Evolutionary conservation across 2,329 filamentous ascomycete genomes (phyloP), one percentile per base, ranked within the genome.

Genomic region (Ophiostoma novo-ulmi): DNA sequence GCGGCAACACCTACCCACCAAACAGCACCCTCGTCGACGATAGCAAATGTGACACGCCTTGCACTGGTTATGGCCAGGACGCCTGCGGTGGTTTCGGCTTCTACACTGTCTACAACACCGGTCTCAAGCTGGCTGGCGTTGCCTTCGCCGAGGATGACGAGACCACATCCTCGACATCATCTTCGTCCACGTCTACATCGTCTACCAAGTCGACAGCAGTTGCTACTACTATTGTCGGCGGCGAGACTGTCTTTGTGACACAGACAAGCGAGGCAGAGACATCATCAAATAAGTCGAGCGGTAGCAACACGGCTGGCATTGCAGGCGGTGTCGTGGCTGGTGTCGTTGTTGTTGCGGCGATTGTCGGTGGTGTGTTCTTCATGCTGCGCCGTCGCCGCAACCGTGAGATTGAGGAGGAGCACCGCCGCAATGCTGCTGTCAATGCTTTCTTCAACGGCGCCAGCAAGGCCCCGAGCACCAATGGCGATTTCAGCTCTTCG

Each of bases 241-340:
- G 73, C 52, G 70, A 72, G 61, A 75, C 74, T 4, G 71, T 75
- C 20, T 76, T 71, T 70, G 75, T 73, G 61, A 78, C n/a, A 0
- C 70, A 71, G 61, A 75, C 79, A 2, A 72, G 75, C 26, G 70
- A 72, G 67, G 75, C 75, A 22, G 77, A 78, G 26, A 74, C 77
- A 5, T 20, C 55, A 5, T 17, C 66, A 4, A 71, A 70, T 0
- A 70, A 75, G 35, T 74, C 76, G 48, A 55, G 68, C 35, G 75
- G 80, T 69, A 81, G 83, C 10, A 94, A 90, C 77, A 91, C 88
- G n/a, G 91, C 88, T 55, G 93, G 90, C 67, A 94, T 98, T 75
- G 93, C 91, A 22, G 94, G 89, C 11, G 94, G 94, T 72, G 91
- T 93, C 1, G 94, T 97, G 1, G 91, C 95, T 10, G 93, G 92